Conservation (phyloP, 768 basidiomycete genomes). For the Russula ochroleuca region DNA sequence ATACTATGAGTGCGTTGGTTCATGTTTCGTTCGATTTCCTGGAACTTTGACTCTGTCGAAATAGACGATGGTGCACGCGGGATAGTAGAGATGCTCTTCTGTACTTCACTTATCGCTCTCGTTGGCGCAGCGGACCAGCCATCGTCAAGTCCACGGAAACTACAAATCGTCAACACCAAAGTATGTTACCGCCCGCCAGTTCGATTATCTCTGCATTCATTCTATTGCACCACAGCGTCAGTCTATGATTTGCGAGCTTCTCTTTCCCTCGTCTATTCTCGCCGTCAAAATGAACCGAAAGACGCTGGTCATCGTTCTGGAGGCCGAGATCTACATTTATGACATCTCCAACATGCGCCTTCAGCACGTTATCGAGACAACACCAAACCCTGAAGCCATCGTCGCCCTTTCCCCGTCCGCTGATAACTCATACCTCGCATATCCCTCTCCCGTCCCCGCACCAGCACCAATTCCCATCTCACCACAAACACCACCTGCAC, state of each 20-base stretch:
- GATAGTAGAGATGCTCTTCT: conserved; percentile 99
- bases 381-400: conserved; percentile 92
- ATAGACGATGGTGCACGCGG: conserved; percentile 90
- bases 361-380: conserved; percentile 94
- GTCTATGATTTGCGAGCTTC: conserved; percentile 97
- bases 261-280: conserved; percentile 94
- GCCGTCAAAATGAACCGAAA: conserved; percentile 98
- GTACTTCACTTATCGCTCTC: conserved; percentile 94
- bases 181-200: conserved; percentile 39
- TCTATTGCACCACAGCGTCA: conserved; percentile 47
- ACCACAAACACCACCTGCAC: conserved; percentile 39
- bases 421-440: conserved; percentile 91
- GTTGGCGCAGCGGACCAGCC: conserved; percentile 95
- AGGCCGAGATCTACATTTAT: conserved; percentile 98
- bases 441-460: conserved; percentile 90
- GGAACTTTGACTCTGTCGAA: neutral
- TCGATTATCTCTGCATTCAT: neutral
- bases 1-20: conserved; percentile 79
- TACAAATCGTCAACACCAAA: conserved; percentile 99
- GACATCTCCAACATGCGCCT: conserved; percentile 99
- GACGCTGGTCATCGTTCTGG: conserved; percentile 91
- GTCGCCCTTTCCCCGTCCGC: conserved; percentile 92
- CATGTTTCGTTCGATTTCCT: neutral
- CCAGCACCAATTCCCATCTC: conserved; percentile 51
- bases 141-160: conserved; percentile 81